Percentiles rank a stretch among this genome's conserved stretches.
Conservation (phyloP, 2,329 filamentous ascomycete genomes). For the Pseudocercospora cruenta region DNA sequence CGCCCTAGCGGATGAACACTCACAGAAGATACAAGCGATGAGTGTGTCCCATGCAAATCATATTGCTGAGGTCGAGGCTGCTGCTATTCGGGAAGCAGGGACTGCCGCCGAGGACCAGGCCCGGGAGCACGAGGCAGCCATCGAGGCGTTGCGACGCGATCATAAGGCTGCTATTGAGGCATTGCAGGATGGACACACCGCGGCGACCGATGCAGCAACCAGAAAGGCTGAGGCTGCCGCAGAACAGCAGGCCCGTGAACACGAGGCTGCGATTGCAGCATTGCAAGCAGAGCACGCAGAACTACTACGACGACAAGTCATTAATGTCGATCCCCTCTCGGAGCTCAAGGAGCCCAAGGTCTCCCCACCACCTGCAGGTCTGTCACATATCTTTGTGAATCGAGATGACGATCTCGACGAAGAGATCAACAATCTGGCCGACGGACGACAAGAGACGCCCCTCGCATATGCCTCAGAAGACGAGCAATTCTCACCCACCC, state of each 20-base stretch:
- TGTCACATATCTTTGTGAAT: constrained; percentile 31
- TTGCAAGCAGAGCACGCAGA: constrained; percentile 17
- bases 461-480: constrained; percentile 27
- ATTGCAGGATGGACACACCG: constrained; percentile 18
- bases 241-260: constrained; percentile 9
- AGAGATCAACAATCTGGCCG: not conserved
- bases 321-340: not conserved
- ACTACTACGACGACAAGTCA: constrained; percentile 9
- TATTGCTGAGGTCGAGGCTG: constrained; percentile 26
- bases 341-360: not conserved
- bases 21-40: constrained; percentile 20
- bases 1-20: constrained; percentile 21
- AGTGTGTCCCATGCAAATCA: constrained; percentile 17
- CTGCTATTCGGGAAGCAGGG: constrained; percentile 21
- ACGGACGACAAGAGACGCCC: constrained; percentile 21
- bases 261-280: constrained; percentile 18
- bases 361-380: constrained; percentile 16
- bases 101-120: constrained; percentile 21
- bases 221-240: constrained; percentile 8
- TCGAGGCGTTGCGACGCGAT: constrained; percentile 17
- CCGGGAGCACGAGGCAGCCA: constrained; percentile 16
- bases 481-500: constrained; percentile 22
- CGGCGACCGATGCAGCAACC: not conserved
- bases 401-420: constrained; percentile 8
- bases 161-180: constrained; percentile 20